These are phyloP conservation scores for Leishmania turanica DNA, from an alignment of 208 protist species.

Conservation along the genomic window DNA sequence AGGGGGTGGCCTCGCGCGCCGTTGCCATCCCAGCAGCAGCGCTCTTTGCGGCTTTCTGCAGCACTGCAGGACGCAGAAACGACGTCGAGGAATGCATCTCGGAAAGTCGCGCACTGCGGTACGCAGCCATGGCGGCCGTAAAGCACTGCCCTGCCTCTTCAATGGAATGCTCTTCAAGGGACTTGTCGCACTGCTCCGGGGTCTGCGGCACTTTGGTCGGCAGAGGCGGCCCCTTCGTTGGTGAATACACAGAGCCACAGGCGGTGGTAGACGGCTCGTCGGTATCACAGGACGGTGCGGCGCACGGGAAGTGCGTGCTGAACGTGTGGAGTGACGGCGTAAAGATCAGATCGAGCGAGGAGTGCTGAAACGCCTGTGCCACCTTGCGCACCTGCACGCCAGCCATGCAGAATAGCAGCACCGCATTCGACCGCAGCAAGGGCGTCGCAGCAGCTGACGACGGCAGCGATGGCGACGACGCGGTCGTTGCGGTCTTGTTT, in stretches of 20 bases:
- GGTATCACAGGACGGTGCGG: neutral
- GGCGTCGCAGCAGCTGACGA: neutral
- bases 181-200: neutral
- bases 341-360: constrained; percentile 13
- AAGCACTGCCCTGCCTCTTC: constrained; percentile 8
- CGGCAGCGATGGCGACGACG: neutral
- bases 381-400: constrained; percentile 54
- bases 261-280: neutral
- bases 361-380: constrained; percentile 51
- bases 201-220: neutral
- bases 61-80: constrained; percentile 26
- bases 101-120: constrained; percentile 6
- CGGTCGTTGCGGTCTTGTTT: neutral
- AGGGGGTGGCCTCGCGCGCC: neutral
- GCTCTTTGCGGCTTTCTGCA: constrained; percentile 11
- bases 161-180: neutral
- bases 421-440: constrained; percentile 33
- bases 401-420: constrained; percentile 70
- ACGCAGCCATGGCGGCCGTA: constrained; percentile 3
- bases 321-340: constrained; percentile 2
- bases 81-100: constrained; percentile 26
- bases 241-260: neutral
- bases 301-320: neutral
- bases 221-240: neutral
- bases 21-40: neutral